These are phyloP conservation scores for Rhododendron mucronatum DNA, from an alignment of 148 eudicot genomes.

Conservation along the genomic window DNA sequence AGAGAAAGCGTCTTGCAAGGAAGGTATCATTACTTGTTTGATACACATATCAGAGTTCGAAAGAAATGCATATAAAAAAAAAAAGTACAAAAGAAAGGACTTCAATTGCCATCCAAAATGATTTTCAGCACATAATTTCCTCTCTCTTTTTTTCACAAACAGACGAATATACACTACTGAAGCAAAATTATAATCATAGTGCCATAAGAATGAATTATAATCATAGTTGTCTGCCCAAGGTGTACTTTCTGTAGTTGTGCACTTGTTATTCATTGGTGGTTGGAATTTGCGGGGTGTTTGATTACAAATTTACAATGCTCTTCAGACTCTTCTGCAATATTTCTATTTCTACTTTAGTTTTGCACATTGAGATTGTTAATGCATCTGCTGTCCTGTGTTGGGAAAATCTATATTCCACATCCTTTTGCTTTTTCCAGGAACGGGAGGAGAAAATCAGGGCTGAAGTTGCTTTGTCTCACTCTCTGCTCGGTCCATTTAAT, in stretches of 20 bases:
- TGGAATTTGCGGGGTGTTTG: conserved; percentile 7
- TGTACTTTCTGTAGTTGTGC: not conserved
- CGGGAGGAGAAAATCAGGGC: conserved; percentile 70
- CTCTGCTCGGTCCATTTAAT: conserved; percentile 35
- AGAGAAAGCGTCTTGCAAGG: conserved; percentile 64
- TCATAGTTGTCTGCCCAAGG: not conserved
- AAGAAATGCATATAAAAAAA: no score
- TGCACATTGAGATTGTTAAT: not conserved
- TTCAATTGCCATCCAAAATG: no score
- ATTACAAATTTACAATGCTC: no score
- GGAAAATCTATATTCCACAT: not conserved
- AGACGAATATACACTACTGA: no score
- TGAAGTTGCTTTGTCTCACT: conserved; percentile 54
- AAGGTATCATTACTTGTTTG: conserved; percentile 43
- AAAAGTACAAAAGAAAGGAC: no score
- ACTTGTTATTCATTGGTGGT: not conserved
- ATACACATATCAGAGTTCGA: not conserved
- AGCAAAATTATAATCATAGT: no score
- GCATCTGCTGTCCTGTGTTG: not conserved
- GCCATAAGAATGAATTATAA: no score
- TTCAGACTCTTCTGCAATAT: not conserved
- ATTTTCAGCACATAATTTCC: no score
- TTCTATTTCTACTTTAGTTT: not conserved
- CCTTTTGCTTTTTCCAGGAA: conserved; percentile 45
- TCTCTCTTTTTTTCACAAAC: no score